phyloP scores from a whole-genome alignment of 2,329 filamentous ascomycete genomes.

The Salinomyces thailandicus region DNA sequence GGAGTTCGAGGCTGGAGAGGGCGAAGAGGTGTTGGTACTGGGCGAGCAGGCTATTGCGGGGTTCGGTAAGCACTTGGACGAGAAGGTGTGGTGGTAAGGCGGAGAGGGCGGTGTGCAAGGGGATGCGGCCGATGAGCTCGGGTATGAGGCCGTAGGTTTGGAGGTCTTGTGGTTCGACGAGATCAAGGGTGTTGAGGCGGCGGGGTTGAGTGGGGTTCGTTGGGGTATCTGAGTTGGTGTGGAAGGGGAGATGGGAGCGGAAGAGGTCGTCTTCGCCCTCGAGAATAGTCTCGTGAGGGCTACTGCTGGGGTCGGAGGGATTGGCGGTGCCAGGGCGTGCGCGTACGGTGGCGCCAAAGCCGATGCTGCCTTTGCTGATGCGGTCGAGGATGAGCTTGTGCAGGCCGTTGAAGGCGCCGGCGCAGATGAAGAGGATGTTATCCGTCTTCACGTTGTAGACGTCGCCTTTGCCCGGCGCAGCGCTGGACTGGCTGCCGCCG shows the following conservation, averaged over 20 bases:
- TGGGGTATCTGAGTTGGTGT: slow-evolving; percentile 30
- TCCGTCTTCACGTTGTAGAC: slow-evolving; percentile 74
- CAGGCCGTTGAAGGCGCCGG: slow-evolving; percentile 85
- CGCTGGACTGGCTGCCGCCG: slow-evolving; percentile 9
- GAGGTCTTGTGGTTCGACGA: slow-evolving; percentile 68
- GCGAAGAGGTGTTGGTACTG: slow-evolving; percentile 87
- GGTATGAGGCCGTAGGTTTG: slow-evolving; percentile 65
- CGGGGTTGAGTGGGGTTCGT: slow-evolving; percentile 26
- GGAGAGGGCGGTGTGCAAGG: slow-evolving; percentile 76
- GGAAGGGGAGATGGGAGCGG: slow-evolving; percentile 39
- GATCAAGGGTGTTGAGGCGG: slow-evolving; percentile 62
- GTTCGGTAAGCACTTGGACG: slow-evolving; percentile 82
- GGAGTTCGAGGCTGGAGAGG: slow-evolving; percentile 64
- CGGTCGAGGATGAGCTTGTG: slow-evolving; percentile 79
- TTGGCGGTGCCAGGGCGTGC: slow-evolving; percentile 22
- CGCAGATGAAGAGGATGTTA: slow-evolving; percentile 95
- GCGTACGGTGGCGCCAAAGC: slow-evolving; percentile 78
- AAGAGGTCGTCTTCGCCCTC: slow-evolving; percentile 46
- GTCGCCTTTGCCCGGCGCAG: slow-evolving; percentile 39
- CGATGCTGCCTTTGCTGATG: slow-evolving; percentile 77
- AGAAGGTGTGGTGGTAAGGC: slow-evolving; percentile 59
- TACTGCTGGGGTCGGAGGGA: slow-evolving; percentile 32
- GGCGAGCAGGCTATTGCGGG: slow-evolving; percentile 73
- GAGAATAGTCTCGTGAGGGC: slow-evolving; percentile 48
- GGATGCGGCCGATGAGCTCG: slow-evolving; percentile 89